Base-by-base conservation (phyloP, 2,329 filamentous ascomycete genomes). In the Laburnicola sp. region DNA sequence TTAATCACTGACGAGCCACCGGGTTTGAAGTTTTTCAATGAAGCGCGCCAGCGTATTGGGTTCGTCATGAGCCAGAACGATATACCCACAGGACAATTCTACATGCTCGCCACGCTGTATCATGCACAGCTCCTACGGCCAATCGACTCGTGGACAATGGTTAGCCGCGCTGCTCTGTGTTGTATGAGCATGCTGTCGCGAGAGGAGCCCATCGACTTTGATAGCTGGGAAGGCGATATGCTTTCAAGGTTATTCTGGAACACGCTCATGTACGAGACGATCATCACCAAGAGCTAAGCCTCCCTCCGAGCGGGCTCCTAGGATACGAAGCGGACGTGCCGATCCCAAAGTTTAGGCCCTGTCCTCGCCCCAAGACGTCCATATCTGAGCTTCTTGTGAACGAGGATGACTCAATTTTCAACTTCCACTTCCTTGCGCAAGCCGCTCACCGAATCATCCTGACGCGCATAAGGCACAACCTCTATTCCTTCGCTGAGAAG, bases 341-440 rank as follows among this genome's bases (percentile, higher is more conserved):
- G 0, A 74, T 82, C 25, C 80, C 80, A 0, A 81, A 79, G 58
- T 82, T 82, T 48, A 79, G 76, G 26, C 66, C 69, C 3, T 80
- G 75, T 49, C 74, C 74, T 11, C 61, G 66, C 11, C 65, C 68
- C 1, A 70, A 69, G 52, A 67, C 66, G 3, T 70, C 64, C 1
- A 70, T 69, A 50, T 57, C 69, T 56, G 40, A 66, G 58, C 25
- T 70, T 52, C 42, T 70, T 2, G 71, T 69, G 4, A 74, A 79
- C 40, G 74, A 79, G 34, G 78, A 80, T 48, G 79, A 82, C 51
- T 76, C 79, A 1, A 79, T 80, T 54, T 82, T 81, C 65, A 80
- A 82, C 62, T 82, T 82, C 50, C 80, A 82, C 56, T 82, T 82
- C 54, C 75, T 82, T 4, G 80, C 80, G 25, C 80, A 82, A 58